Evolutionary conservation across 2,329 filamentous ascomycete genomes (phyloP).

Genomic region (Purpureocillium takamizusanense): DNA sequence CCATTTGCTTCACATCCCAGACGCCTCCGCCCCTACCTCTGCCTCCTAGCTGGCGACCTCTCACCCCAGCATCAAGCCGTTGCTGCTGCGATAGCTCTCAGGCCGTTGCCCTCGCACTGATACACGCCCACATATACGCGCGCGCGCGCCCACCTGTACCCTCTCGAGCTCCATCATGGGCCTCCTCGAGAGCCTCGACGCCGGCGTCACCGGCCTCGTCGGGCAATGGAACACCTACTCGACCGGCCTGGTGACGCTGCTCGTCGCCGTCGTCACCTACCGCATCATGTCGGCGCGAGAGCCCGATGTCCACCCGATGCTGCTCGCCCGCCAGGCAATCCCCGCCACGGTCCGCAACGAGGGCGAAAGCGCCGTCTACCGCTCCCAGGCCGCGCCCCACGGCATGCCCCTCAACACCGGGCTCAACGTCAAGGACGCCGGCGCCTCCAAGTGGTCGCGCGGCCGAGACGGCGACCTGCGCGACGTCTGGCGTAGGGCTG

Average conservation of each 20-base stretch:
- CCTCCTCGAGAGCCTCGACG: conserved; percentile 57
- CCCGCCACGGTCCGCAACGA: conserved; percentile 71
- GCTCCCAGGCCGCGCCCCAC: conserved; percentile 76
- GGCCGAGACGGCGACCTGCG: conserved; percentile 84
- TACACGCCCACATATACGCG: too few species aligned
- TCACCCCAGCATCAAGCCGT: too few species aligned
- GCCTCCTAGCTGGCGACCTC: too few species aligned
- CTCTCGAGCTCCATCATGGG: conserved; percentile 20
- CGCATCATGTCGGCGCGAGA: conserved; percentile 64
- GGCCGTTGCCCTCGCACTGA: background rate
- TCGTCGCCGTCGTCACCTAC: conserved; percentile 62
- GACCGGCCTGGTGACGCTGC: conserved; percentile 55
- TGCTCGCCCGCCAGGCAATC: conserved; percentile 77
- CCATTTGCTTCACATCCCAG: too few species aligned
- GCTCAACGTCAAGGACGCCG: conserved; percentile 72
- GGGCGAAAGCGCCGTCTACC: conserved; percentile 77
- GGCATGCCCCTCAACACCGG: conserved; percentile 72
- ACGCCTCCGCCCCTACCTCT: too few species aligned
- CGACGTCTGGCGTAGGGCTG: conserved; percentile 76
- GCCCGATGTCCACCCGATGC: conserved; percentile 84
- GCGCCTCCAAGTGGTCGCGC: conserved; percentile 70
- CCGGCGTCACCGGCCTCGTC: conserved; percentile 57
- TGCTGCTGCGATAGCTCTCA: too few species aligned
- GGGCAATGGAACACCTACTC: conserved; percentile 78
- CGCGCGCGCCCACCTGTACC: background rate